Base-by-base conservation (phyloP, 208 protist genomes). In the Leishmania aethiopica region DNA sequence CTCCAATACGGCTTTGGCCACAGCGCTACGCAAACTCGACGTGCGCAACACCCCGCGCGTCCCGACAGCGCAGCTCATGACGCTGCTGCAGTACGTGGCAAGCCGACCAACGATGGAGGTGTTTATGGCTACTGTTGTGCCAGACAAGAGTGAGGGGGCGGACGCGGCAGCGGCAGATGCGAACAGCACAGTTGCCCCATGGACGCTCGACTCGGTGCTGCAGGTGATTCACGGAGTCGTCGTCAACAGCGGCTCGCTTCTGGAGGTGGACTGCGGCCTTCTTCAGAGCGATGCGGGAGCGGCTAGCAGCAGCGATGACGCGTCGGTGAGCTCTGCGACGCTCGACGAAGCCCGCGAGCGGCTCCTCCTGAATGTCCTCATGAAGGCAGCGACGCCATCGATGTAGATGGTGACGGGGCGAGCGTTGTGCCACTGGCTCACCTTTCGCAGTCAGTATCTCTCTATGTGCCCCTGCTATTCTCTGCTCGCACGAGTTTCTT, bases 361-460 rank as follows among this genome's bases (percentile, higher is more conserved):
- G 6, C 75, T 96, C 32, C 75, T 94, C 51, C 70, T 94, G 60
- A 94, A 96, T 79, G 88, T 89, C 17, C 73, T 92, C 45, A 74
- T 89, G 73, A 75, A 42, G 37, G 67, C 75, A 17, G 22, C 77
- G 51, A 17, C 49, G 15, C 4, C 49, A 22, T 40, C 37, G 49
- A 40, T 4, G 55, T 32, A 66, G 37, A 66, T 10, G 25, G 40
- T 53, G 37, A 37, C 47, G 53, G 37, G 53, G 28, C 35, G 49
- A 40, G 49, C 60, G 60, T 3, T 7, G 60, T 67, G 60, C 5
- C n/a, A 37, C 32, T n/a, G 25, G 10, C 60, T 25, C 60, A 0
- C 7, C 3, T 37, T 32, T 67, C 11, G 11, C 11, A 32, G 60
- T 67, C 60, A 37, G 19, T n/a, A 0, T 62, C 57, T 32, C 11